A percentile compares a stretch with the other conserved stretches of the same genome.
These are phyloP conservation scores for Colletotrichum spinosum DNA, from an alignment of 2,329 filamentous ascomycete genomes.

Conservation along the genomic window DNA sequence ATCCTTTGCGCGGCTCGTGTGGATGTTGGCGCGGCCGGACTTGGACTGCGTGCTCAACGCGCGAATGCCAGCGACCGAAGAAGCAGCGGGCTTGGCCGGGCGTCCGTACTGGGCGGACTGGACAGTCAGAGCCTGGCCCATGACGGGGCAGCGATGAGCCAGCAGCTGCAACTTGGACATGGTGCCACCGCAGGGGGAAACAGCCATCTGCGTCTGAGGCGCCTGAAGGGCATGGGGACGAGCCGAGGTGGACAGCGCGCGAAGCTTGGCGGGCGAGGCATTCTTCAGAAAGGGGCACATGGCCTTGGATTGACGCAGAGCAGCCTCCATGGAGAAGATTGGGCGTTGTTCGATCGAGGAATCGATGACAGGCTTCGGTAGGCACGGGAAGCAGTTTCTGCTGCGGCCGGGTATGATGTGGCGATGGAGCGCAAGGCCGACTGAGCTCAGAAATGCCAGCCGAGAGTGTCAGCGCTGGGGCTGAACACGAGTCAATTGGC, in stretches of 20 bases:
- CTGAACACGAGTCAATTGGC: slow-evolving; percentile 32
- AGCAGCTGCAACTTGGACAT: slow-evolving; percentile 98
- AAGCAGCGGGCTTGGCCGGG: slow-evolving; percentile 51
- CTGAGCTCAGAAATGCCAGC: slow-evolving; percentile 20
- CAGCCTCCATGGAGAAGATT: slow-evolving; percentile 79
- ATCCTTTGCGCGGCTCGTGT: slow-evolving; percentile 82
- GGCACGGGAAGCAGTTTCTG: slow-evolving; percentile 17
- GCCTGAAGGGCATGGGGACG: slow-evolving; percentile 48
- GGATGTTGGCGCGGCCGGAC: slow-evolving; percentile 77
- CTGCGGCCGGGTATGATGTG: slow-evolving; percentile 19
- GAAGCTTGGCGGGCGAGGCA: slow-evolving; percentile 90
- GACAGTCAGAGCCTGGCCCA: slow-evolving; percentile 96
- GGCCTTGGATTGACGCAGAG: slow-evolving; percentile 93
- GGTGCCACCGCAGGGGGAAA: slow-evolving; percentile 85
- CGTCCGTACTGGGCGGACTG: slow-evolving; percentile 73
- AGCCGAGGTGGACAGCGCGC: slow-evolving; percentile 84
- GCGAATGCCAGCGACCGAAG: slow-evolving; percentile 61
- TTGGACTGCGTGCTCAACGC: slow-evolving; percentile 63
- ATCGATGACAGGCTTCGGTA: slow-evolving; percentile 9
- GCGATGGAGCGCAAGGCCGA: slow-evolving; percentile 17
- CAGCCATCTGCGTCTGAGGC: slow-evolving; percentile 60
- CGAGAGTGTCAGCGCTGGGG: slow-evolving; percentile 28
- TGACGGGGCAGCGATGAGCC: slow-evolving; percentile 95
- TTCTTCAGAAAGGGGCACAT: slow-evolving; percentile 98
- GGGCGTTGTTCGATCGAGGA: slow-evolving; percentile 6